Evolutionary conservation across 2,329 filamentous ascomycete species (phyloP).

Genomic region (Incumbomyces lentus): DNA sequence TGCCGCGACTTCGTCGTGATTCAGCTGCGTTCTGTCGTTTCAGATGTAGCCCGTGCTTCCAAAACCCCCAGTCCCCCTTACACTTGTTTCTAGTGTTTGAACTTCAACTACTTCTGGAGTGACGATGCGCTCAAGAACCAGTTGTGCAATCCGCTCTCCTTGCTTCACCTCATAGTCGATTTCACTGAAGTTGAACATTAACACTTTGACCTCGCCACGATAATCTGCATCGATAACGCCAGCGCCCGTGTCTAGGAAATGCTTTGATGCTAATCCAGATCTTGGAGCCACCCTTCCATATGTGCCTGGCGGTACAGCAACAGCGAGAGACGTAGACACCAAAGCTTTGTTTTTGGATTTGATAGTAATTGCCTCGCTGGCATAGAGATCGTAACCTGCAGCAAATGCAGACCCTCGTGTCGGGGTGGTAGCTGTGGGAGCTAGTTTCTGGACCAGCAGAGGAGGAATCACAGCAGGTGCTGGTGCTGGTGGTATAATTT

Average conservation of each 20-base stretch:
- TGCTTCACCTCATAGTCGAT: constrained; percentile 69
- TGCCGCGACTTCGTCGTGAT: not conserved
- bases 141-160: constrained; percentile 85
- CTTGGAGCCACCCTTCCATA: constrained; percentile 84
- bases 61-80: constrained; percentile 81
- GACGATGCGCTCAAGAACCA: constrained; percentile 87
- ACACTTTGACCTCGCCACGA: constrained; percentile 81
- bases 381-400: constrained; percentile 90
- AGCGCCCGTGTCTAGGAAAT: constrained; percentile 92
- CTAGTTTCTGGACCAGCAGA: constrained; percentile 80
- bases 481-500: constrained; percentile 10
- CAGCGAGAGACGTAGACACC: constrained; percentile 82
- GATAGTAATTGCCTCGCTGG: constrained; percentile 60
- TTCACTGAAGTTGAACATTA: constrained; percentile 88
- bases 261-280: constrained; percentile 82
- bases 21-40: not conserved
- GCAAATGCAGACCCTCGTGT: constrained; percentile 82
- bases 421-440: constrained; percentile 65
- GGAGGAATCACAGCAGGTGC: constrained; percentile 35
- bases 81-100: constrained; percentile 76
- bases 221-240: constrained; percentile 98
- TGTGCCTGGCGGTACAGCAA: constrained; percentile 81
- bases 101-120: constrained; percentile 90
- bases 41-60: constrained; percentile 61
- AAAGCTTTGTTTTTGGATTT: constrained; percentile 74